Evolutionary conservation across 805 yeast genomes (phyloP).

Genomic region (Wickerhamomyces xylosicus): DNA sequence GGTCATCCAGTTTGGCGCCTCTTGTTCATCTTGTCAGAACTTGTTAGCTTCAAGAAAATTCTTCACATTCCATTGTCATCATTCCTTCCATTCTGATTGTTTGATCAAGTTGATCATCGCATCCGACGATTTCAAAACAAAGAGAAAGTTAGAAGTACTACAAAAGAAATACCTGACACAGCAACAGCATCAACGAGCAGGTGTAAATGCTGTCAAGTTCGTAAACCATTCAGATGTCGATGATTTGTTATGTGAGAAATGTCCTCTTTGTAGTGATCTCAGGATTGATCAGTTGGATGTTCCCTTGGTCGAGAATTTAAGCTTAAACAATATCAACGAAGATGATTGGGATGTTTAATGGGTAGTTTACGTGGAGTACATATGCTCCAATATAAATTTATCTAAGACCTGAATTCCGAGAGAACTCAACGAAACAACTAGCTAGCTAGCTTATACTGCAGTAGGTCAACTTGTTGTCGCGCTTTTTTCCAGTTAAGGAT

Average conservation of each 20-base stretch:
- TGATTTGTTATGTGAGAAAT: slow-evolving; percentile 45
- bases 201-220: slow-evolving; percentile 18
- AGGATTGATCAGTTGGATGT: slow-evolving; percentile 63
- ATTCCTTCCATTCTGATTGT: slow-evolving; percentile 85
- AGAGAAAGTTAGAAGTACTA: slow-evolving; percentile 48
- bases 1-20: slow-evolving; percentile 37
- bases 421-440: too few relatives aligned
- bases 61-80: slow-evolving; percentile 81
- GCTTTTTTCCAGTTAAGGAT: too few relatives aligned
- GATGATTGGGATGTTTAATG: slow-evolving; percentile 33
- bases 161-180: slow-evolving; percentile 24
- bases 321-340: slow-evolving; percentile 16
- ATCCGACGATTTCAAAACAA: slow-evolving; percentile 58
- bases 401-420: too few relatives aligned
- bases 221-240: slow-evolving; percentile 41
- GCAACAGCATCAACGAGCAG: too few relatives aligned
- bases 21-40: slow-evolving; percentile 65
- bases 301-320: slow-evolving; percentile 33
- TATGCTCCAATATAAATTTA: too few relatives aligned
- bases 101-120: slow-evolving; percentile 48
- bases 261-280: slow-evolving; percentile 69
- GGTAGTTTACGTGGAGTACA: too few relatives aligned
- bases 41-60: slow-evolving; percentile 66
- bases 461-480: too few relatives aligned
- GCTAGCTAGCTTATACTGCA: too few relatives aligned